Evolutionary conservation across 306 rosid species (phyloP).

Genomic region (Vachellia collinsii): DNA sequence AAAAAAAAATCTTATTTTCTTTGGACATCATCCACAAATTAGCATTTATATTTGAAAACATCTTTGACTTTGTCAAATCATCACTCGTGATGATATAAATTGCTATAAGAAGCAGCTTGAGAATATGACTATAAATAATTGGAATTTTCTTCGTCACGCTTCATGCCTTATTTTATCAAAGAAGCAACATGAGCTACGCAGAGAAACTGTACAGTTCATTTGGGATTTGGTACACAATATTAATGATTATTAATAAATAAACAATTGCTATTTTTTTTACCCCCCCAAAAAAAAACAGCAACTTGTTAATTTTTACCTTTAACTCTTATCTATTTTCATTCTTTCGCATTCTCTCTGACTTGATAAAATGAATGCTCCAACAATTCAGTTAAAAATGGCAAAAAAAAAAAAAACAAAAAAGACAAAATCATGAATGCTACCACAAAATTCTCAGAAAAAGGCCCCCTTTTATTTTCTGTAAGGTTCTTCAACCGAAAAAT

Average conservation of each 20-base stretch:
- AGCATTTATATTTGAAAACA: background rate
- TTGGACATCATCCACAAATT: background rate
- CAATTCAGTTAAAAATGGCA: background rate
- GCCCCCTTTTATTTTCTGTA: background rate
- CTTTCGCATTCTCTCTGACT: background rate
- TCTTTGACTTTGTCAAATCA: background rate
- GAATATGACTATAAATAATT: background rate
- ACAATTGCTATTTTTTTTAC: background rate
- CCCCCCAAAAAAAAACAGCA: background rate
- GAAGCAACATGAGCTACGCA: background rate
- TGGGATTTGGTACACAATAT: background rate
- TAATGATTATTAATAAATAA: background rate
- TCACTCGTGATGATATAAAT: background rate
- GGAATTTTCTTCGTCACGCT: background rate
- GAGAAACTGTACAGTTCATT: background rate
- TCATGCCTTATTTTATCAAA: background rate
- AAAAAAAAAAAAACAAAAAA: background rate
- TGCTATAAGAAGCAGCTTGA: background rate
- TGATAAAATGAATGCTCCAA: background rate
- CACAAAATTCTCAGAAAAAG: background rate
- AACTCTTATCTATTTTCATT: background rate
- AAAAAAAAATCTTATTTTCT: background rate
- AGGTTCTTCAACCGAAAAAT: background rate
- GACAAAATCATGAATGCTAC: background rate
- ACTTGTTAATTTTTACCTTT: background rate